These are phyloP conservation scores for Fomitopsis betulina DNA, from an alignment of 1,284 basidiomycete species.

Conservation along the genomic window DNA sequence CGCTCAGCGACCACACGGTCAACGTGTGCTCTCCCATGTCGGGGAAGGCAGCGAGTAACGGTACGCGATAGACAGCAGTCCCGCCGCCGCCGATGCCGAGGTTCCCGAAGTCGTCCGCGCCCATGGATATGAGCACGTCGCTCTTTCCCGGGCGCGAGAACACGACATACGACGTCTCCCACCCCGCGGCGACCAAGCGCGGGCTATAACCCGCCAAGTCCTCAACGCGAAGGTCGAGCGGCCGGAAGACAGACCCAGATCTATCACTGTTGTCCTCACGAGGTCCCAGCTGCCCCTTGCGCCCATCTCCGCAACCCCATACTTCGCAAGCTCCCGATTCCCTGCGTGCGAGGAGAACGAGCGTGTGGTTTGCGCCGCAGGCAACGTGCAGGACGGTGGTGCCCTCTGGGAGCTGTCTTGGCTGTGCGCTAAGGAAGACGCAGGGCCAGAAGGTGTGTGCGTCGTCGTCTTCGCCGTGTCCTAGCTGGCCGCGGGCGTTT, in stretches of 20 bases:
- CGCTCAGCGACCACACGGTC: conserved; percentile 39
- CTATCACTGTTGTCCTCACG: conserved; percentile 8
- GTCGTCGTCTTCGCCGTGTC: conserved; percentile 53
- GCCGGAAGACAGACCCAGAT: conserved; percentile 39
- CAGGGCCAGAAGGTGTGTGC: conserved; percentile 50
- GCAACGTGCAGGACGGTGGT: conserved; percentile 40
- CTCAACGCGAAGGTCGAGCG: conserved; percentile 37
- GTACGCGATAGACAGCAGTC: conserved; percentile 35
- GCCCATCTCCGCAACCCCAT: conserved; percentile 68
- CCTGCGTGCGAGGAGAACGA: conserved; percentile 41
- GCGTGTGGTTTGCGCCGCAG: conserved; percentile 64
- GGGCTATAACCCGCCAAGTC: conserved; percentile 32
- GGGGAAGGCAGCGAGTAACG: conserved; percentile 28
- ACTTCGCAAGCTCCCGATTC: conserved; percentile 36
- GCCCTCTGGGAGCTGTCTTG: conserved; percentile 19
- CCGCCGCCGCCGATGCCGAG: conserved; percentile 49
- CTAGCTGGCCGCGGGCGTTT: conserved; percentile 45
- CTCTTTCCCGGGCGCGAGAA: conserved; percentile 34
- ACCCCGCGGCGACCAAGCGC: conserved; percentile 57
- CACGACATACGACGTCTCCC: conserved; percentile 81
- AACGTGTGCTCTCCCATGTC: conserved; percentile 7
- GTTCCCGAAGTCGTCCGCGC: conserved; percentile 80
- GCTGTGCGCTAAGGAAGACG: conserved; percentile 28
- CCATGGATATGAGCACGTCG: conserved; percentile 76
- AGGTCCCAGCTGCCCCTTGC: conserved; percentile 57